Evolutionary conservation across 116 monocot species (phyloP).

Genomic region (Papilionanthe hybrid): DNA sequence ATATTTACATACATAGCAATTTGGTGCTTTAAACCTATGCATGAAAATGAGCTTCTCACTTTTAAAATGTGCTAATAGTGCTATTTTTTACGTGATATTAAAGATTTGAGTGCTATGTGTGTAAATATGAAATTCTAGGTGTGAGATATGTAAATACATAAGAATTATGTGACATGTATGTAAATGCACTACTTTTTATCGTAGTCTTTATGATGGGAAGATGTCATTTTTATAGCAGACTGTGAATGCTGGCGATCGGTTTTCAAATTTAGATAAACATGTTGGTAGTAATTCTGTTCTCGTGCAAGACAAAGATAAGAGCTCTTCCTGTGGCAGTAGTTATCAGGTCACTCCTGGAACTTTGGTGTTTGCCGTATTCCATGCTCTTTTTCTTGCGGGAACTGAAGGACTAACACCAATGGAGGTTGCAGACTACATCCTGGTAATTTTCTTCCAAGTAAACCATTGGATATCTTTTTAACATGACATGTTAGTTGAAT

Average conservation of each 20-base stretch:
- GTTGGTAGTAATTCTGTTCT: constrained; percentile 24
- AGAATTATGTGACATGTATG: too few species aligned
- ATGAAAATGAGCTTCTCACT: too few species aligned
- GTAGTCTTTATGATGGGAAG: background rate
- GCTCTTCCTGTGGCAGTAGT: constrained; percentile 27
- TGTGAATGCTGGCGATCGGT: constrained; percentile 15
- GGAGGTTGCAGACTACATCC: constrained; percentile 51
- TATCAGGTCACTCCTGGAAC: constrained; percentile 50
- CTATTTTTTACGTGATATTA: too few species aligned
- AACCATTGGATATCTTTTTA: background rate
- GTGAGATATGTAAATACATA: too few species aligned
- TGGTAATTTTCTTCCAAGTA: constrained; percentile 22
- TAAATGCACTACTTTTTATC: background rate
- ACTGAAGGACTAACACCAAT: constrained; percentile 39
- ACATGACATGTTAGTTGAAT: background rate
- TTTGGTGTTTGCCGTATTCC: constrained; percentile 53
- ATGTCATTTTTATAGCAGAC: constrained; percentile 9
- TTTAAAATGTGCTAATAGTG: too few species aligned
- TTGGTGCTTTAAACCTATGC: too few species aligned
- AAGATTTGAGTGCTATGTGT: too few species aligned
- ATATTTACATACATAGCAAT: too few species aligned
- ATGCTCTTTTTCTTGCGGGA: constrained; percentile 46
- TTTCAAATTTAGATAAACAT: constrained; percentile 22
- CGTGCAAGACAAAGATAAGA: constrained; percentile 44
- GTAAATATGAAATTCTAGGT: too few species aligned